These are phyloP conservation scores for Theileria luwenshuni DNA, from an alignment of 169 alveolate genomes.

Conservation along the genomic window DNA sequence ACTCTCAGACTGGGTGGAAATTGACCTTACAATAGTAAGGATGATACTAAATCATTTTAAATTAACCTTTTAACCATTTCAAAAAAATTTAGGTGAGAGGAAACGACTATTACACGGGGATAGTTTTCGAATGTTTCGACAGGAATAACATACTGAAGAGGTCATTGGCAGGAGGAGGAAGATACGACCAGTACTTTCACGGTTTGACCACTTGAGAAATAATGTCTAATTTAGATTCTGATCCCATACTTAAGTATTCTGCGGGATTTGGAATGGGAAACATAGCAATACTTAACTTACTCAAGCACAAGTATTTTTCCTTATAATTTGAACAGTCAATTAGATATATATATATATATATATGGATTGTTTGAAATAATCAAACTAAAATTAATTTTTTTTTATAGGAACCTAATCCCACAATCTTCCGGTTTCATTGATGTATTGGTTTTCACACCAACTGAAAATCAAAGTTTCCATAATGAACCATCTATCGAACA, in stretches of 20 bases:
- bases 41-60: too few relatives aligned
- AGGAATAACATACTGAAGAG: slow-evolving; percentile 20
- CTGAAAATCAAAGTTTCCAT: neutral
- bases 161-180: slow-evolving; percentile 70
- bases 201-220: slow-evolving; percentile 2
- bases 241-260: slow-evolving; percentile 27
- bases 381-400: too few relatives aligned
- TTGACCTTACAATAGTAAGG: slow-evolving; percentile 60
- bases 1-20: slow-evolving; percentile 42
- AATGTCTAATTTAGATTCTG: neutral
- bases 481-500: too few relatives aligned
- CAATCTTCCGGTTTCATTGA: slow-evolving; percentile 18
- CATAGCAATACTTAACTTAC: slow-evolving; percentile 38
- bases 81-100: slow-evolving; percentile 40
- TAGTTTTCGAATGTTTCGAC: slow-evolving; percentile 64
- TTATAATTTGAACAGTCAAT: neutral
- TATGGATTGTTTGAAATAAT: too few relatives aligned
- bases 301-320: slow-evolving; percentile 25
- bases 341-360: too few relatives aligned
- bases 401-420: slow-evolving; percentile 17
- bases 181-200: slow-evolving; percentile 58
- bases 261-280: slow-evolving; percentile 71
- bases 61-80: too few relatives aligned
- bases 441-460: slow-evolving; percentile 48
- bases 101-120: slow-evolving; percentile 64